phyloP scores from a whole-genome alignment of 495 filamentous ascomycete species.

The Lophiostoma macrostomum region DNA sequence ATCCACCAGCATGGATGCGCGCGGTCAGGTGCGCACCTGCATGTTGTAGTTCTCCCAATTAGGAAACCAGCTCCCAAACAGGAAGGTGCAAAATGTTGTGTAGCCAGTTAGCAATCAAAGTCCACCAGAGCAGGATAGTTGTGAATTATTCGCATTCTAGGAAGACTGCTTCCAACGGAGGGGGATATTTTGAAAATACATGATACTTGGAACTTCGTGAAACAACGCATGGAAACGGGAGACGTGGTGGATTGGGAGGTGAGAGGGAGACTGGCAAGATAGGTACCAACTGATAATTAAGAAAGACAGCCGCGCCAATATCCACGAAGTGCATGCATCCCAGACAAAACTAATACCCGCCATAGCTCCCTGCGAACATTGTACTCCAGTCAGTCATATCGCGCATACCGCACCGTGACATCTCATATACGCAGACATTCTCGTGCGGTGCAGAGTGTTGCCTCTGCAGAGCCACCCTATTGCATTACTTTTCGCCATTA shows the following conservation, averaged over 20 bases:
- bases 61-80: no score
- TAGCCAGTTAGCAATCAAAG: not conserved
- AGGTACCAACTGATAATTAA: not conserved
- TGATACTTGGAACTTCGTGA: slow-evolving; percentile 15
- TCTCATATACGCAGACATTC: slow-evolving; percentile 9
- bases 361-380: slow-evolving; percentile 19
- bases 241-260: not conserved
- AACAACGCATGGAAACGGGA: not conserved
- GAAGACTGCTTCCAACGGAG: slow-evolving; percentile 6
- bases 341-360: not conserved
- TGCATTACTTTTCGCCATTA: slow-evolving; percentile 31
- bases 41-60: no score
- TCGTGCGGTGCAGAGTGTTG: slow-evolving; percentile 6
- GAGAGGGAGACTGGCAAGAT: not conserved
- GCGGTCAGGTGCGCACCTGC: not conserved
- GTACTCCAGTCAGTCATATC: slow-evolving; percentile 18
- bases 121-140: no score
- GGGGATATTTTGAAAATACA: slow-evolving; percentile 16
- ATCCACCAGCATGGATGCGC: no score
- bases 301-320: slow-evolving; percentile 26
- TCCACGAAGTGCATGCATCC: slow-evolving; percentile 14
- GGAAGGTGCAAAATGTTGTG: no score
- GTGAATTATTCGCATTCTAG: not conserved
- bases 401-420: slow-evolving; percentile 8
- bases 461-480: slow-evolving; percentile 14